Base-by-base conservation (phyloP, 495 filamentous ascomycete species). In the Gamarada debralockiae region DNA sequence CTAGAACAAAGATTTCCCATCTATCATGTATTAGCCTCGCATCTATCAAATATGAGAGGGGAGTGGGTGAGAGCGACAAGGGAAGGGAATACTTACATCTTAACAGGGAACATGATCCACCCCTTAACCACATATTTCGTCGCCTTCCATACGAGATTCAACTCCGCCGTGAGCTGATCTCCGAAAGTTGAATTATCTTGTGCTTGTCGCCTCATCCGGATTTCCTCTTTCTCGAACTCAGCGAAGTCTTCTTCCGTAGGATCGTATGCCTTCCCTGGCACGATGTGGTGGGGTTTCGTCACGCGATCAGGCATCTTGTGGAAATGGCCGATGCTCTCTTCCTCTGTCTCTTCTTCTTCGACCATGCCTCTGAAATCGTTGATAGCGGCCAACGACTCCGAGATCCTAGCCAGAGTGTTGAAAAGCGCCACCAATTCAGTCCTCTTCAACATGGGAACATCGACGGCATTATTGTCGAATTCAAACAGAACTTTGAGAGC, bases 401-500 rank as follows among this genome's bases (percentile, higher is more conserved):
- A 87, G 48, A 98, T 83, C 33, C 91, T 80, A 24, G 86, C 89
- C 38, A 96, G 83, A 1, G 95, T 97, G 66, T 98, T 98, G 65
- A 98, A 82, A 38, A 98, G 73, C 9, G 93, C 88, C 1, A 98
- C 95, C 27, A 98, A 69, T 70, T 98, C 93, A 10, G 92, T 97
- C 52, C 93, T 77, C 57, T 92, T 80, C 18, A 97, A 73, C 34
- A 76, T 75, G 5, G 90, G 92, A 55, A 89, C 86, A 53, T 84
- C 77, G 27, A 80, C 79, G 5, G 69, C 64, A 49, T 85, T 78
- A 56, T 83, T 85, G 64, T 95, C 90, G 57, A 92, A 95, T 60
- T 98, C 95, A 61, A 97, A 98, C 2, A 98, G 75, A 1, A 98
- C 84, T 69, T 98, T 98, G 31, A 98, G 70, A 9, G 93, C 93